Evolutionary conservation across 2,329 filamentous ascomycete species (phyloP).

Genomic region (Clonostachys chloroleuca): DNA sequence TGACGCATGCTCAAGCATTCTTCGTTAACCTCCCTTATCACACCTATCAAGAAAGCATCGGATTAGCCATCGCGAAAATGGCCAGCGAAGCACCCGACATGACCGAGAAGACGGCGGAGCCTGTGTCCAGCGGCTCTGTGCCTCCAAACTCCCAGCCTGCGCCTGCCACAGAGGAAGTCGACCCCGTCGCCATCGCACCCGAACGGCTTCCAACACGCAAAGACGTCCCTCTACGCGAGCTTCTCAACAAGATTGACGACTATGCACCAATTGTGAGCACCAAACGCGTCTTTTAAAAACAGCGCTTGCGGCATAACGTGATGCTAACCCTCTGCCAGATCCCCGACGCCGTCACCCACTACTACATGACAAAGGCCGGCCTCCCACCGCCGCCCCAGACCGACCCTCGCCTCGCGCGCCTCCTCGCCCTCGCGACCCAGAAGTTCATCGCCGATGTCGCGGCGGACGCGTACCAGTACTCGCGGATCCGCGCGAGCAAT

Average conservation of each 20-base stretch:
- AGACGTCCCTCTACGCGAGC: slow-evolving; percentile 88
- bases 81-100: slow-evolving; percentile 6
- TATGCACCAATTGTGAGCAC: slow-evolving; percentile 88
- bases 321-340: slow-evolving; percentile 55
- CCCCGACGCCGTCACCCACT: slow-evolving; percentile 93
- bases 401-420: slow-evolving; percentile 82
- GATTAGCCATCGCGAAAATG: slow-evolving; percentile 1
- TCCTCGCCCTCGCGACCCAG: slow-evolving; percentile 95
- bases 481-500: slow-evolving; percentile 86
- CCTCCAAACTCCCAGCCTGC: slow-evolving; percentile 17
- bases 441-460: slow-evolving; percentile 98
- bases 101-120: background rate
- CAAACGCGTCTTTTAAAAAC: background rate
- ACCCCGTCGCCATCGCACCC: slow-evolving; percentile 46
- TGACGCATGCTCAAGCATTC: background rate
- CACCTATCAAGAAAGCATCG: background rate
- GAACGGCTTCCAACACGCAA: slow-evolving; percentile 71
- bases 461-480: slow-evolving; percentile 96
- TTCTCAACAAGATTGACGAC: slow-evolving; percentile 94
- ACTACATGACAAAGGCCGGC: slow-evolving; percentile 95
- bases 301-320: slow-evolving; percentile 3
- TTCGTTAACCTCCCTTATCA: background rate
- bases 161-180: slow-evolving; percentile 24
- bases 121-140: slow-evolving; percentile 13
- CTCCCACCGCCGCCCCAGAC: slow-evolving; percentile 90